Conservation (phyloP, 2,329 filamentous ascomycete species). For the Ambrosiella xylebori region DNA sequence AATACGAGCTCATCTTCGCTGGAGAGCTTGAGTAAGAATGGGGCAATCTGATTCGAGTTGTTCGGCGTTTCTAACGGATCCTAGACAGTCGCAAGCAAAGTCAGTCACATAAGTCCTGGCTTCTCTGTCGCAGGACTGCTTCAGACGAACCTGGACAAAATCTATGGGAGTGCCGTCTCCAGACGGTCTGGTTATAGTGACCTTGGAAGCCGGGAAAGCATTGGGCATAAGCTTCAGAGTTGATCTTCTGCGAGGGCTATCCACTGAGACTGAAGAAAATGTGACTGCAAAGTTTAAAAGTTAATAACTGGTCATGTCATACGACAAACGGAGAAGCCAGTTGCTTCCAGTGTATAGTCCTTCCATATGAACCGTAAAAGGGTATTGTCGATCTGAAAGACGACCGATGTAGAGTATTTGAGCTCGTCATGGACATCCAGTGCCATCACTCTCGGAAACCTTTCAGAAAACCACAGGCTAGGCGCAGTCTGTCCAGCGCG, state of each 20-base stretch:
- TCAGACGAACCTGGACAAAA: conserved; percentile 63
- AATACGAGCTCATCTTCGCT: conserved; percentile 90
- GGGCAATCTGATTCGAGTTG: conserved; percentile 7
- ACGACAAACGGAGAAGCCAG: too few relatives aligned
- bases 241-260: conserved; percentile 60
- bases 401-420: not conserved
- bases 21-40: conserved; percentile 67
- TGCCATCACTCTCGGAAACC: too few relatives aligned
- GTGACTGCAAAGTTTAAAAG: conserved; percentile 44
- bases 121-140: conserved; percentile 9
- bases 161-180: conserved; percentile 67
- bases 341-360: not conserved
- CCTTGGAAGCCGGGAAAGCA: conserved; percentile 66
- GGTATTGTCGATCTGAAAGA: not conserved
- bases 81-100: not conserved
- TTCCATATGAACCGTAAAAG: not conserved
- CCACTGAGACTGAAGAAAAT: conserved; percentile 67
- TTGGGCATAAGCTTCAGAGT: conserved; percentile 70
- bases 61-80: conserved; percentile 1
- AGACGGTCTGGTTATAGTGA: conserved; percentile 51
- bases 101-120: not conserved
- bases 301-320: not conserved
- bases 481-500: not conserved
- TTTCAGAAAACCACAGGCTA: too few relatives aligned
- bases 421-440: not conserved